phyloP scores from a whole-genome alignment of 2,329 filamentous ascomycete genomes.

The Cytospora chrysosperma region DNA sequence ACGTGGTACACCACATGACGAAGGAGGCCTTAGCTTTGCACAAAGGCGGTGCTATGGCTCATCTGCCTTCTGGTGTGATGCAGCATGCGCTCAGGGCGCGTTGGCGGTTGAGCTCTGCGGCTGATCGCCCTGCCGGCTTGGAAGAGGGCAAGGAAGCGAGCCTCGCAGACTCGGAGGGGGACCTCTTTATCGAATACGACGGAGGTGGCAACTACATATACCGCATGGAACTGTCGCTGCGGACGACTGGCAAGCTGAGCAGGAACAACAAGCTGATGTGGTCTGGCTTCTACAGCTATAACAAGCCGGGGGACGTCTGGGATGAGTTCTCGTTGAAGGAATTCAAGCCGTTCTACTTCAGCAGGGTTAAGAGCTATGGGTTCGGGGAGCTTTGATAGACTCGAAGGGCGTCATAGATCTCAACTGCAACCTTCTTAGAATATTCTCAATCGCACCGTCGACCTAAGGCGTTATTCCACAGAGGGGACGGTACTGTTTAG shows the following conservation, averaged over 20 bases:
- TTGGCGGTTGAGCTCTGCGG: slow-evolving; percentile 46
- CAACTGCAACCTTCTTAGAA: background rate
- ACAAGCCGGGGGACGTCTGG: slow-evolving; percentile 87
- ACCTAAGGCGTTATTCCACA: background rate
- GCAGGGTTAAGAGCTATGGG: slow-evolving; percentile 63
- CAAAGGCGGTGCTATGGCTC: slow-evolving; percentile 37
- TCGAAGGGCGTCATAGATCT: background rate
- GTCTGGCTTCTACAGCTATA: slow-evolving; percentile 90
- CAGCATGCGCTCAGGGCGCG: slow-evolving; percentile 62
- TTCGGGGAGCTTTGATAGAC: slow-evolving; percentile 36
- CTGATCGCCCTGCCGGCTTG: slow-evolving; percentile 28
- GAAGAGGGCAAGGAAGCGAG: slow-evolving; percentile 32
- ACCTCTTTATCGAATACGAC: slow-evolving; percentile 82
- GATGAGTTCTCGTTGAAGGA: slow-evolving; percentile 70
- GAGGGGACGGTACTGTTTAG: background rate
- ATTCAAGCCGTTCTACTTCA: slow-evolving; percentile 63
- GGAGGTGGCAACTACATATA: slow-evolving; percentile 80
- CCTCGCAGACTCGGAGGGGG: slow-evolving; percentile 55
- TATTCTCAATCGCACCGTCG: background rate
- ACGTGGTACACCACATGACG: slow-evolving; percentile 82
- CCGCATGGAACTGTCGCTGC: slow-evolving; percentile 73
- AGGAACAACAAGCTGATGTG: slow-evolving; percentile 86
- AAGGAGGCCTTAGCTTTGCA: slow-evolving; percentile 62
- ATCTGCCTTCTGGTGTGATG: slow-evolving; percentile 57
- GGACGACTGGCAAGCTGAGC: slow-evolving; percentile 58